Percentiles rank a stretch among this genome's conserved stretches.
phyloP scores from a whole-genome alignment of 148 eudicot genomes.

The Pouteria glomerata region DNA sequence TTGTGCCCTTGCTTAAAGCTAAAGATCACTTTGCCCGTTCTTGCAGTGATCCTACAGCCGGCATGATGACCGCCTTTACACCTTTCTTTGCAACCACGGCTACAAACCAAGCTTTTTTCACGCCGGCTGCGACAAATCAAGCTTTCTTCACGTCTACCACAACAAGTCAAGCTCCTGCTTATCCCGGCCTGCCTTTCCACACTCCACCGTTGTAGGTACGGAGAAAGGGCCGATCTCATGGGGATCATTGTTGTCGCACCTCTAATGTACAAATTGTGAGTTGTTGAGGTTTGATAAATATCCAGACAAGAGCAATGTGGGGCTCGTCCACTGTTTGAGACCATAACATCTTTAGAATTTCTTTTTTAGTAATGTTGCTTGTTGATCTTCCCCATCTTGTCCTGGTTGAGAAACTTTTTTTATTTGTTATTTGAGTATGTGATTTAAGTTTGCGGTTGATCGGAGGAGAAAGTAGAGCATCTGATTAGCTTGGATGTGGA shows the following conservation, averaged over 20 bases:
- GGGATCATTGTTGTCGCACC: not conserved
- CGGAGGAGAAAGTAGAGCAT: no score
- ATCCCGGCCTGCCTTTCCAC: slow-evolving; percentile 26
- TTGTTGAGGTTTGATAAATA: not conserved
- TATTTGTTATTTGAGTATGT: not conserved
- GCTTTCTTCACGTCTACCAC: slow-evolving; percentile 15
- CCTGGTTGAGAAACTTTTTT: not conserved
- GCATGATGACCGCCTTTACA: slow-evolving; percentile 19
- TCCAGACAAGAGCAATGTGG: not conserved
- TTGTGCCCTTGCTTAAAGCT: not conserved
- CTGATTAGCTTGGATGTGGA: no score
- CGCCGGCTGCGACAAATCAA: slow-evolving; percentile 16
- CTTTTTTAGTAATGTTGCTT: not conserved
- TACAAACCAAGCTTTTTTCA: slow-evolving; percentile 7
- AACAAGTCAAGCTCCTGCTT: slow-evolving; percentile 22
- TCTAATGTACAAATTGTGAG: slow-evolving; percentile 7
- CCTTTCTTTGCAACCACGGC: slow-evolving; percentile 15
- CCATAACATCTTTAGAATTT: not conserved
- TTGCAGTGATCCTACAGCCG: slow-evolving; percentile 35
- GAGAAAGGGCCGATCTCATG: not conserved
- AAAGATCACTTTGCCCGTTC: not conserved
- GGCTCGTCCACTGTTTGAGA: not conserved
- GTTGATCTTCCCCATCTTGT: not conserved
- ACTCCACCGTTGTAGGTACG: slow-evolving; percentile 30
- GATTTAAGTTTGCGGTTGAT: no score